Evolutionary conservation across 116 monocot genomes (phyloP), one percentile per base, ranked within the genome.

Genomic region (Cymodocea nodosa): DNA sequence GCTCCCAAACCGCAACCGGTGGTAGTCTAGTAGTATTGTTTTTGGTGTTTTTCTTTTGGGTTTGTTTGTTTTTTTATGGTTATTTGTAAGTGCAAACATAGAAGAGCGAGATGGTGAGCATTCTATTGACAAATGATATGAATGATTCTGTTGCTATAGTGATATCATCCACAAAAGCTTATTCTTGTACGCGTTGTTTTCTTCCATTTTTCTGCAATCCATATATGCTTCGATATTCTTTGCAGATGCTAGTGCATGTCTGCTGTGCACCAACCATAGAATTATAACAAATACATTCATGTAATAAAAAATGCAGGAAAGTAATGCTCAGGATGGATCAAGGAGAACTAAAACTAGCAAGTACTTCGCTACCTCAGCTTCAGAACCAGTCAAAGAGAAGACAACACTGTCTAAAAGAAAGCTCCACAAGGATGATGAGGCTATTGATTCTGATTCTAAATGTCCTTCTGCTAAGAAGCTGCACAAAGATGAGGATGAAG

Each of bases 331-430:
- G 58, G 81, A 81, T 15, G 74, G 58, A 73, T 50, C 79, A 15
- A 66, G 65, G 51, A 91, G 91, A 72, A 80, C 78, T 64, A 97
- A 88, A 71, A 82, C 88, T 16, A 97, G 97, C 75, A 97, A 88
- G 56, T 97, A 83, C 70, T 90, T 97, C 67, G 68, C 80, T 48
- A 15, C 71, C 62, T 48, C 80, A 51, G 37, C 73, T 74, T 58
- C 71, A 40, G 86, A 82, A 50, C 24, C 56, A 16, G 60, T 49
- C 5, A 85, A 76, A 52, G 90, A 86, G 22, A 79, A 78, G 72
- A 68, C 15, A 5, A 36, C 3, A 15, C 48, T 22, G 44, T 44
- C 44, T 44, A 54, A 16, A 71, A 23, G 19, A 82, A 66, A 54
- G 66, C 76, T 23, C 72, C 78, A 8, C 44, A 44, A 44, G 8